Base-by-base conservation (phyloP, 164 flowering plant genomes). In the Kingdonia uniflora region DNA sequence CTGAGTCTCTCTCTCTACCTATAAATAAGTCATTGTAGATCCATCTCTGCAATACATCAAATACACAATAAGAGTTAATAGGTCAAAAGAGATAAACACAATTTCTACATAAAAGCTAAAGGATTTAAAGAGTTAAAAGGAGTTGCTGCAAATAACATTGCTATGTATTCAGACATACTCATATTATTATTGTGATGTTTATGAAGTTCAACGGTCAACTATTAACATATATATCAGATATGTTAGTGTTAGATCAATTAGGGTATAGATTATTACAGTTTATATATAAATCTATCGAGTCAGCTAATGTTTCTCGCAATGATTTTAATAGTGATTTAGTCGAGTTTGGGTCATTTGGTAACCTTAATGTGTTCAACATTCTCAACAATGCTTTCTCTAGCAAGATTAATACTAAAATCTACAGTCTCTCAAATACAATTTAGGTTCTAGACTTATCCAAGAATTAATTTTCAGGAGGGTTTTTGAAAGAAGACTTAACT, bases 381-480 rank as follows among this genome's bases (percentile, higher is more conserved):
- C 84, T 87, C 78, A 77, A 74, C 66, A 87, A 87, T 61, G 71
- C 72, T 15, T 73, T 87, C 60, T 48, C 74, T 8, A 90, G 96
- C 13, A 54, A 49, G 1, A 7, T 82, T n/a, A 46, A 33, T 66
- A 53, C 69, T 19, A 58, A 55, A 44, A 58, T 78, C 45, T 83
- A 92, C 76, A 64, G 61, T 54, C 43, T 59, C 29, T 71, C 84
- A 1, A 52, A 33, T 26, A 68, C 52, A 33, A 54, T 81, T 68
- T 71, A 25, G 57, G 52, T 74, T 63, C 66, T 88, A 47, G 95
- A 85, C 71, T 53, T 88, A 14, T 81, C 95, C 1, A 40, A 48
- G 74, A 88, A 88, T 50, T 62, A 52, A 14, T 64, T 88, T 15
- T 58, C 64, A 4, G 97, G 87, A 22, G 64, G 45, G 15, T 71